Evolutionary conservation across 1,284 basidiomycete species (phyloP), one percentile per base, ranked within the genome.

Genomic region (Papiliotrema flavescens): DNA sequence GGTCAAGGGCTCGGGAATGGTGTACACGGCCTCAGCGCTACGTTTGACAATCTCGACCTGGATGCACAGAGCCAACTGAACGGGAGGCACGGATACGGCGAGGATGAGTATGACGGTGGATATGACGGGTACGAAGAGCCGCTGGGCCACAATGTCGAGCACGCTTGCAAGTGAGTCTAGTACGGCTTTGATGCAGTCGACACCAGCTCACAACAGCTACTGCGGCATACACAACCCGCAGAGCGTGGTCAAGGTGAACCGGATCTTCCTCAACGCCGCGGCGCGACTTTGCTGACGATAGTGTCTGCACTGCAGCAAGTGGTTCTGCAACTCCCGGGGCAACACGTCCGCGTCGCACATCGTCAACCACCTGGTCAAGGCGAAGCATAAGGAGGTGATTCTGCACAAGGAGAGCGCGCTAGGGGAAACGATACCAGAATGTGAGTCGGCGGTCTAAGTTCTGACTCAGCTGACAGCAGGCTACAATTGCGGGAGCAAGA

Each of bases 241-340:
- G 3, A 95, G 91, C 50, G 96, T 98, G 17, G 95, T 98, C 59
- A 95, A 96, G 64, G 75, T 74, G 34, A 47, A 70, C 61, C n/a
- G 11, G n/a, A n/a, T n/a, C n/a, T n/a, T 5, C 9, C 13, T 4
- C 17, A 19, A 32, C 11, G 3, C n/a, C 26, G 24, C 23, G 15
- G 35, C 34, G 47, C 17, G 6, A n/a, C 28, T 14, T 36, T 36
- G 36, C 47, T 54, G 34, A 53, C n/a, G 2, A n/a, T 39, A 78
- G 78, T 99, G 96, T 70, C 82, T 98, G 34, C 79, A 93, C 49
- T 99, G 96, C 76, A 85, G 85, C 54, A 98, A 98, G 76, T 99
- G 95, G 93, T 99, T 99, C 76, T 99, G 96, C 81, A 99, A 99
- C 76, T 95, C 95, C n/a, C 85, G 95, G 50, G 94, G 95, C 51